These are phyloP conservation scores for Lentinula raphanica DNA, from an alignment of 768 basidiomycete genomes.

Conservation along the genomic window DNA sequence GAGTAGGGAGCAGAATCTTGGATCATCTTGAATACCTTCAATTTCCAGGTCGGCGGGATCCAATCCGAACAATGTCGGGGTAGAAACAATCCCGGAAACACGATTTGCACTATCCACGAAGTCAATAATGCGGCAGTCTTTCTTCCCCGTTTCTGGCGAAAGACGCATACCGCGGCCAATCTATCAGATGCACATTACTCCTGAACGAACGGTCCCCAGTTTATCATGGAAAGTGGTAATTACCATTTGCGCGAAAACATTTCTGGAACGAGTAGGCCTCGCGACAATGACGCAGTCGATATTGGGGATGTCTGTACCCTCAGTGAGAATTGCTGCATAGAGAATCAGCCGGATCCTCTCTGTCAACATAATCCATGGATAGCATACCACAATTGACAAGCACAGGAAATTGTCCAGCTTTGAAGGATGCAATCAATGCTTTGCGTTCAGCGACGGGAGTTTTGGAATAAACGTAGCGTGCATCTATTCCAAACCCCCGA, in stretches of 20 bases:
- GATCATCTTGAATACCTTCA: slow-evolving; percentile 35
- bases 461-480: slow-evolving; percentile 68
- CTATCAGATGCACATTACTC: slow-evolving; percentile 30
- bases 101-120: slow-evolving; percentile 75
- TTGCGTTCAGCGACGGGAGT: slow-evolving; percentile 64
- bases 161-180: slow-evolving; percentile 90
- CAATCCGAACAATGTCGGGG: slow-evolving; percentile 82
- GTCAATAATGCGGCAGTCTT: slow-evolving; percentile 85
- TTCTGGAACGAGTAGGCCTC: slow-evolving; percentile 83
- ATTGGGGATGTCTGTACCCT: slow-evolving; percentile 92
- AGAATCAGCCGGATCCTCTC: neutral
- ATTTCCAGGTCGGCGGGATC: slow-evolving; percentile 59
- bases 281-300: slow-evolving; percentile 89
- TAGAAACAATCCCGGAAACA: slow-evolving; percentile 66
- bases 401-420: slow-evolving; percentile 71
- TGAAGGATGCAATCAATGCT: slow-evolving; percentile 62
- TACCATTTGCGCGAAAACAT: slow-evolving; percentile 92
- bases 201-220: neutral
- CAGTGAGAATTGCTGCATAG: slow-evolving; percentile 73
- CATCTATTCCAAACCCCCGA: slow-evolving; percentile 73
- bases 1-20: slow-evolving; percentile 6
- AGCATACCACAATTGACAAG: slow-evolving; percentile 79
- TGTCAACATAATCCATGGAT: neutral
- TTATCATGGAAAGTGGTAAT: slow-evolving; percentile 10
- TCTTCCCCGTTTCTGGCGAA: slow-evolving; percentile 75